A percentile compares a stretch with the other conserved stretches of the same genome.
These are phyloP conservation scores for Pichia ethanolica DNA, from an alignment of 805 yeast species.

Conservation along the genomic window DNA sequence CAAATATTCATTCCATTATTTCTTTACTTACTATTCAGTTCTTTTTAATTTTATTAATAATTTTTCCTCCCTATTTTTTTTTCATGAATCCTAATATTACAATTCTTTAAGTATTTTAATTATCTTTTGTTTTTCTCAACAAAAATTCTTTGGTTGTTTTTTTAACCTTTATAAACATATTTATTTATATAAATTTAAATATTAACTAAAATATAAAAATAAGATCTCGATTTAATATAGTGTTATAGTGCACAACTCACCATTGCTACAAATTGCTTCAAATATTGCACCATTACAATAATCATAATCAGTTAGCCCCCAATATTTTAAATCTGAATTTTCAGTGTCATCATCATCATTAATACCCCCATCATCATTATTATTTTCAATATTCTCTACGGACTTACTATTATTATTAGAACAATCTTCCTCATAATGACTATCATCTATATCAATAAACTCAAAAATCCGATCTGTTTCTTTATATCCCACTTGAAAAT, in stretches of 20 bases:
- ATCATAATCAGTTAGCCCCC: constrained; percentile 29
- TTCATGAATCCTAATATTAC: too few relatives aligned
- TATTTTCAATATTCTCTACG: constrained; percentile 4
- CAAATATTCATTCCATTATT: too few relatives aligned
- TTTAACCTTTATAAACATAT: too few relatives aligned
- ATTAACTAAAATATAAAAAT: too few relatives aligned
- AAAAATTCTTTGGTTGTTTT: too few relatives aligned
- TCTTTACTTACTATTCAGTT: too few relatives aligned
- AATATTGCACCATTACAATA: constrained; percentile 21
- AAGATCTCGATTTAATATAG: constrained; percentile 15
- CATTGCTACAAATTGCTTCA: constrained; percentile 27
- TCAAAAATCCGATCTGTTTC: constrained; percentile 17
- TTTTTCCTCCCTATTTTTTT: too few relatives aligned
- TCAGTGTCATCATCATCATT: constrained; percentile 6
- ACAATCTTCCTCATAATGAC: constrained; percentile 4
- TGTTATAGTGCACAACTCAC: constrained; percentile 24
- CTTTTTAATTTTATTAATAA: too few relatives aligned
- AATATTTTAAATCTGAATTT: constrained; percentile 21
- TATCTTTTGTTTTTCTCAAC: too few relatives aligned
- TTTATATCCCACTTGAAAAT: constrained; percentile 21
- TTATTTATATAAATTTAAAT: neutral
- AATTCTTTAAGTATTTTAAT: too few relatives aligned
- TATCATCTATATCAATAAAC: neutral
- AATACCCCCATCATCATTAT: neutral
- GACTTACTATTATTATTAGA: too few relatives aligned